A percentile compares a stretch with the other conserved stretches of the same genome.
Conservation (phyloP, 768 basidiomycete species). For the Albatrellus ellisii region DNA sequence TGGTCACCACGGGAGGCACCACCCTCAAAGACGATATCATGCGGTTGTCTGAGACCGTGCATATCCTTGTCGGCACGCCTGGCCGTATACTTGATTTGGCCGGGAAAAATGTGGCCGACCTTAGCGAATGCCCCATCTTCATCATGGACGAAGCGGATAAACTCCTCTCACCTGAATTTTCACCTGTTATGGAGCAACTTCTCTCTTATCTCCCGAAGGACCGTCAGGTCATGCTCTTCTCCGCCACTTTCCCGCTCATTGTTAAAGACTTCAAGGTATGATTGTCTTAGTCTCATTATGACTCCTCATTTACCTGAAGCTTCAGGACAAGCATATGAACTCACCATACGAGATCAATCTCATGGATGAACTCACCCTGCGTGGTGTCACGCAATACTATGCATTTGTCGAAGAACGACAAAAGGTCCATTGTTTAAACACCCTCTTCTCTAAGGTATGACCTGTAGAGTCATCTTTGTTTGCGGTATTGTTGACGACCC, state of each 20-base stretch:
- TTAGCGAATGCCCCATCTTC: slow-evolving; percentile 89
- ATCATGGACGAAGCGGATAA: slow-evolving; percentile 99
- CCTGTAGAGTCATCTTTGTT: background rate
- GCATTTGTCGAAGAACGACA: slow-evolving; percentile 98
- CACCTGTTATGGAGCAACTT: slow-evolving; percentile 96
- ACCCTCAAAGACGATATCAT: slow-evolving; percentile 97
- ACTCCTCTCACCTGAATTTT: slow-evolving; percentile 92
- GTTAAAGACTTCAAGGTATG: slow-evolving; percentile 97
- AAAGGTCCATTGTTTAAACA: slow-evolving; percentile 99
- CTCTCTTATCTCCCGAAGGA: slow-evolving; percentile 72
- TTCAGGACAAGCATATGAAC: slow-evolving; percentile 90
- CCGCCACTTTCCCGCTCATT: slow-evolving; percentile 96
- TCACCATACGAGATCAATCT: slow-evolving; percentile 96
- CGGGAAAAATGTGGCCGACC: slow-evolving; percentile 86
- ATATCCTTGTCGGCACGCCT: slow-evolving; percentile 95
- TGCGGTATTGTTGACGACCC: slow-evolving; percentile 2
- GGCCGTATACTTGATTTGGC: slow-evolving; percentile 92
- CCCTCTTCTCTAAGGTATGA: slow-evolving; percentile 90
- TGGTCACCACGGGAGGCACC: slow-evolving; percentile 98
- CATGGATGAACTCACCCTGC: slow-evolving; percentile 98
- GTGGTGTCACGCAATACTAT: slow-evolving; percentile 98
- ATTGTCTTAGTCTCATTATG: background rate
- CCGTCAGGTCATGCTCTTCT: slow-evolving; percentile 98
- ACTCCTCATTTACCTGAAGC: slow-evolving; percentile 7
- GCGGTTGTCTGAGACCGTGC: slow-evolving; percentile 78